These are phyloP conservation scores for Microstegium vimineum DNA, from an alignment of 176 grass and related monocot species.

Conservation along the genomic window DNA sequence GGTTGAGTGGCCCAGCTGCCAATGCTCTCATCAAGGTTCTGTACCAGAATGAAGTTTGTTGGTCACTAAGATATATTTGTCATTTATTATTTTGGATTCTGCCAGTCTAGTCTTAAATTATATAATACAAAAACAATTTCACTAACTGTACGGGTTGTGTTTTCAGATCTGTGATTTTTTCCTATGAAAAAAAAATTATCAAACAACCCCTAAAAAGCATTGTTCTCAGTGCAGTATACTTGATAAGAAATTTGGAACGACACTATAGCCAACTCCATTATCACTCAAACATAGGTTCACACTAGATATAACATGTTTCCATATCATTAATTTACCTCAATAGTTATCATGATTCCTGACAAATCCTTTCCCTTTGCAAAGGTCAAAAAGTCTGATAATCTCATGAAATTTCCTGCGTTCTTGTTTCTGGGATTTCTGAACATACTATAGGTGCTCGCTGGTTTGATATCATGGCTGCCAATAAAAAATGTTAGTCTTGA, in stretches of 20 bases:
- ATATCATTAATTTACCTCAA: conserved; percentile 61
- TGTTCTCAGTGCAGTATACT: neutral
- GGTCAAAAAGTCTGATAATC: conserved; percentile 71
- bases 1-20: neutral
- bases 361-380: conserved; percentile 67
- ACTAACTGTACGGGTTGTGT: neutral
- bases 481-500: conserved; percentile 18
- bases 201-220: neutral
- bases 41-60: neutral
- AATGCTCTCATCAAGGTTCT: neutral
- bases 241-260: neutral
- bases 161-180: neutral
- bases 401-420: conserved; percentile 74
- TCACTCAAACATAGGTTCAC: neutral
- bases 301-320: neutral
- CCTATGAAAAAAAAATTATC: too few species aligned
- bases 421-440: conserved; percentile 67
- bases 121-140: neutral
- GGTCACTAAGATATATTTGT: neutral
- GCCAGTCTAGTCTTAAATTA: neutral
- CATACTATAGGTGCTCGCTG: neutral
- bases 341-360: conserved; percentile 64
- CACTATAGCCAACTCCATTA: neutral
- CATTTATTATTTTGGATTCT: neutral
- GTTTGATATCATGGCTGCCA: conserved; percentile 67